Evolutionary conservation across 75 land plant genomes (phyloP), one percentile per base, ranked within the genome.

Genomic region (Adiantum capillusveneris): DNA sequence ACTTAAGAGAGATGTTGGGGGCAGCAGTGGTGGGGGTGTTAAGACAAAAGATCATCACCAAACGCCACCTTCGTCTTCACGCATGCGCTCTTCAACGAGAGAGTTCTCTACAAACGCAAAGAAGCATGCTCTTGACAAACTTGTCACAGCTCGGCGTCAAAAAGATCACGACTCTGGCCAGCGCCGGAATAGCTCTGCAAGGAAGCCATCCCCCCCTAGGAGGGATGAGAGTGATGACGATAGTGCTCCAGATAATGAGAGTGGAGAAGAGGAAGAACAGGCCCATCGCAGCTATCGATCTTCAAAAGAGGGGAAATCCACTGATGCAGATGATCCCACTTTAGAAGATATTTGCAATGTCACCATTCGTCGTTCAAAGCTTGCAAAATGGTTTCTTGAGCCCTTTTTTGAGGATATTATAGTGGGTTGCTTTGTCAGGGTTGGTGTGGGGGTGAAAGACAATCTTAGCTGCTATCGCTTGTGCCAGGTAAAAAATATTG

Each of bases 361-460:
- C 25, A 87, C 91, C 0, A 81, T 91, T 11, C 57, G 86, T 25
- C 76, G 97, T 63, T 77, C 92, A 31, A 84, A 80, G 72, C 86
- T 91, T 34, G 80, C 73, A 12, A 91, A 91, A 66, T 91, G 97
- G 97, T 82, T 91, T 34, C 82, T 87, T 88, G 97, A 91, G 58
- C 97, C 97, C 16, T 91, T 91, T 57, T 91, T 91, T 70, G 97
- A 91, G 34, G 92, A 87, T 20, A 60, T 82, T 25, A 82, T 91
- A 46, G 86, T 80, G 1, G 97, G 97, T 21, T 91, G 97, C 65
- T 91, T 87, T 82, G 97, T 91, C 13, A 59, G 97, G 21, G 75
- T 91, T 66, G 97, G 97, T 24, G 84, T 91, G 49, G 97, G 97
- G 36, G 72, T 61, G 71, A 75, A 56, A 1, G 22, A 64, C 27